Percentiles rank a stretch among this genome's conserved stretches.
These are phyloP conservation scores for Camellia japonica DNA, from an alignment of 148 eudicot genomes.

Conservation along the genomic window DNA sequence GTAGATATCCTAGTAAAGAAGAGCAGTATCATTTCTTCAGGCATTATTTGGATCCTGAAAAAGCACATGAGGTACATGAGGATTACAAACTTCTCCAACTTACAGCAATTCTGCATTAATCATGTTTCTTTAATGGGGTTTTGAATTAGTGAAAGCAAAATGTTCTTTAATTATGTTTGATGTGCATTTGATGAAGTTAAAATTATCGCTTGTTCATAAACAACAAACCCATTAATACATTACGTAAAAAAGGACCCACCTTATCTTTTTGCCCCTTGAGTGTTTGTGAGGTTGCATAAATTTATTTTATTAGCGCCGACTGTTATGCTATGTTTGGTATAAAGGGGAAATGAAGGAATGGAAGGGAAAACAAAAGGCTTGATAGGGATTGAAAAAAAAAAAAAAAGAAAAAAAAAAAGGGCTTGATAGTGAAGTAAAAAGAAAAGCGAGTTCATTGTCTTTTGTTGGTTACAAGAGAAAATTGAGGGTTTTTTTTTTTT, in stretches of 20 bases:
- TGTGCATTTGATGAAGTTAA: neutral
- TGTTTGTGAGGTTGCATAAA: neutral
- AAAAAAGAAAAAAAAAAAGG: neutral
- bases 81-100: slow-evolving; percentile 4
- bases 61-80: slow-evolving; percentile 63
- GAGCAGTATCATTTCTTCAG: slow-evolving; percentile 92
- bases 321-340: neutral
- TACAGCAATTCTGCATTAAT: neutral
- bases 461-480: slow-evolving; percentile 2
- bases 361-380: neutral
- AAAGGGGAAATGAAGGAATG: neutral
- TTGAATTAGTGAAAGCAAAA: neutral
- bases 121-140: slow-evolving; percentile 1
- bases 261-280: neutral
- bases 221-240: neutral
- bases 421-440: too few species aligned
- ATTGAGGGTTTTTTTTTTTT: neutral
- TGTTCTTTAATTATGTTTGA: neutral
- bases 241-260: neutral
- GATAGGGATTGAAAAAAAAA: neutral
- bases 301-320: neutral
- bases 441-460: neutral
- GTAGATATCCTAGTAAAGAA: slow-evolving; percentile 85
- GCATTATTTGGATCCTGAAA: slow-evolving; percentile 73
- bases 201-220: neutral